Conservation (phyloP, 768 basidiomycete genomes). For the Boletus pseudo-olivaceus region DNA sequence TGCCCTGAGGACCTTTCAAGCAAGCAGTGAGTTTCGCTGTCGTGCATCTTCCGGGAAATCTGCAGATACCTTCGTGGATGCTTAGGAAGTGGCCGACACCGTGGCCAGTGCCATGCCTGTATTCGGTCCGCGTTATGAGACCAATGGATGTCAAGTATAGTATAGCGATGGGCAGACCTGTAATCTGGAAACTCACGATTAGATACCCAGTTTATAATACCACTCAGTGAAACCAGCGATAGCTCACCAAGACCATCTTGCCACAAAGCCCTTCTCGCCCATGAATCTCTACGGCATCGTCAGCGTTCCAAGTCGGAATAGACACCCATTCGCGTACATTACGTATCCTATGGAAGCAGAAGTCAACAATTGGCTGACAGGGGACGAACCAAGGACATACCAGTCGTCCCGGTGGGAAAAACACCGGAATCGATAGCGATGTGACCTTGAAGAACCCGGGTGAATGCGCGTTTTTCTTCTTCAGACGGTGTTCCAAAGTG, state of each 20-base stretch:
- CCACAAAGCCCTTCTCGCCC: conserved; percentile 79
- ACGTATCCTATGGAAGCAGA: conserved; percentile 41
- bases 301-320: neutral
- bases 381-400: conserved; percentile 32
- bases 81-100: conserved; percentile 94
- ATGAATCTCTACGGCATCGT: conserved; percentile 58
- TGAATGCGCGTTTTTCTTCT: conserved; percentile 85
- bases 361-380: neutral
- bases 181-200: conserved; percentile 42
- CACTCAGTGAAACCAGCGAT: neutral
- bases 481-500: conserved; percentile 85
- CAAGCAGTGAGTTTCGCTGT: conserved; percentile 2
- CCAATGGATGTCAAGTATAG: neutral
- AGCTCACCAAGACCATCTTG: conserved; percentile 76
- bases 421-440: conserved; percentile 84
- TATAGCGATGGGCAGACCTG: conserved; percentile 35
- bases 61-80: conserved; percentile 69
- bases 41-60: neutral
- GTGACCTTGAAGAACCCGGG: conserved; percentile 87
- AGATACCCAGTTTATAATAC: neutral
- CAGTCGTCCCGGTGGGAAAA: conserved; percentile 80
- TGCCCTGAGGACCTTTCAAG: conserved; percentile 50
- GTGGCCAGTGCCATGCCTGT: conserved; percentile 88
- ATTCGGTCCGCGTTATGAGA: conserved; percentile 5
- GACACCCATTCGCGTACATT: conserved; percentile 39